phyloP scores from a whole-genome alignment of 495 filamentous ascomycete species.

The Trichoderma orchidacearum region DNA sequence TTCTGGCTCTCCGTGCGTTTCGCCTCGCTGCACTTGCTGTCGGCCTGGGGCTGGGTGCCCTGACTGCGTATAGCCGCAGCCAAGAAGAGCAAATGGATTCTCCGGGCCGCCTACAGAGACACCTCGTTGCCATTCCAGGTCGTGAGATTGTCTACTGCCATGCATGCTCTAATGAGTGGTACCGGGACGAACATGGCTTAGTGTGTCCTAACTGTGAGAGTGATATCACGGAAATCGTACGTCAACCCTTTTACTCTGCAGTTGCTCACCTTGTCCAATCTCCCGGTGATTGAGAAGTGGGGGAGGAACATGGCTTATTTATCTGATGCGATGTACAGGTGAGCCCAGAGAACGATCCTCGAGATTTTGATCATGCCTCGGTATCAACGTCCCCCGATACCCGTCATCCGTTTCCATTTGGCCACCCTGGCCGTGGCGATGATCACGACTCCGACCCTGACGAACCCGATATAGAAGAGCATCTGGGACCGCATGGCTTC shows the following conservation, averaged over 20 bases:
- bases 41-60: conserved; percentile 34
- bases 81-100: conserved; percentile 25
- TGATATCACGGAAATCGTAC: conserved; percentile 77
- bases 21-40: conserved; percentile 32
- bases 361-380: conserved; percentile 17
- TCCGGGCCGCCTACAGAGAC: conserved; percentile 3
- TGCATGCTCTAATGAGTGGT: conserved; percentile 67
- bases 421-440: conserved; percentile 25
- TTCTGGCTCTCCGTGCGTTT: conserved; percentile 33
- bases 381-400: not conserved
- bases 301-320: no score
- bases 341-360: conserved; percentile 24
- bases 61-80: conserved; percentile 27
- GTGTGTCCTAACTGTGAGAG: conserved; percentile 62
- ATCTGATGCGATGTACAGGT: conserved; percentile 19
- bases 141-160: conserved; percentile 75
- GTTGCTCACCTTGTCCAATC: no score
- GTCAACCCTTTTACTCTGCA: conserved; percentile 11
- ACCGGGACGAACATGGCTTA: conserved; percentile 47
- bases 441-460: conserved; percentile 32
- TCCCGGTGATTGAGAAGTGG: no score
- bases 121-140: conserved; percentile 26
- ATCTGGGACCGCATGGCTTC: conserved; percentile 33
- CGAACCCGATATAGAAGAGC: conserved; percentile 32
- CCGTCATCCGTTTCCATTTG: conserved; percentile 10